Conservation (phyloP, 169 alveolate genomes). For the Cryptosporidium sp. region DNA sequence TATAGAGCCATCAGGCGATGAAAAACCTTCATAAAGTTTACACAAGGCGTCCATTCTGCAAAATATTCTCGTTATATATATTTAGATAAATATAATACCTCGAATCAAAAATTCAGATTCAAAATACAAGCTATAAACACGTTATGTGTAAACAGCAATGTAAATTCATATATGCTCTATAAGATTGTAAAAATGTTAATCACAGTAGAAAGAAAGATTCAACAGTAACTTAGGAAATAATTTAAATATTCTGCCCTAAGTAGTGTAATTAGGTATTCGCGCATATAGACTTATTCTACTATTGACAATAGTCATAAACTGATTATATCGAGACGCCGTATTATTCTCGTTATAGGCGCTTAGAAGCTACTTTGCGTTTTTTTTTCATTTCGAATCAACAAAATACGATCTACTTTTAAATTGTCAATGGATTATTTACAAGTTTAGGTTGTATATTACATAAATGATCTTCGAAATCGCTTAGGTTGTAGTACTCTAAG, state of each 20-base stretch:
- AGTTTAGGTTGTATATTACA: background rate
- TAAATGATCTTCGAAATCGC: constrained; percentile 54
- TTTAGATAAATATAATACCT: background rate
- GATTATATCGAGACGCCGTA: constrained; percentile 72
- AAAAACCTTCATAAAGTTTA: constrained; percentile 68
- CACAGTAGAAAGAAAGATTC: background rate
- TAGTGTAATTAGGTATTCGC: background rate
- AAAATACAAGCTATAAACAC: background rate
- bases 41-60: constrained; percentile 68
- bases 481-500: background rate
- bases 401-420: background rate
- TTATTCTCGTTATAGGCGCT: constrained; percentile 49
- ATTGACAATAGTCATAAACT: constrained; percentile 19
- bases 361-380: background rate
- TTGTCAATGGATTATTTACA: background rate
- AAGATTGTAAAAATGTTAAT: background rate
- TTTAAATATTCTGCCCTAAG: background rate
- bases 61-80: constrained; percentile 4
- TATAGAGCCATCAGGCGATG: constrained; percentile 63
- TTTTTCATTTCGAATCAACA: background rate
- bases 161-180: constrained; percentile 26
- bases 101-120: constrained; percentile 7
- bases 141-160: background rate
- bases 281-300: constrained; percentile 20
- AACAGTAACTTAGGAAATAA: background rate